A percentile compares a stretch with the other conserved stretches of the same genome.
Conservation (phyloP, 1,284 basidiomycete species). For the Pholiota adiposa region DNA sequence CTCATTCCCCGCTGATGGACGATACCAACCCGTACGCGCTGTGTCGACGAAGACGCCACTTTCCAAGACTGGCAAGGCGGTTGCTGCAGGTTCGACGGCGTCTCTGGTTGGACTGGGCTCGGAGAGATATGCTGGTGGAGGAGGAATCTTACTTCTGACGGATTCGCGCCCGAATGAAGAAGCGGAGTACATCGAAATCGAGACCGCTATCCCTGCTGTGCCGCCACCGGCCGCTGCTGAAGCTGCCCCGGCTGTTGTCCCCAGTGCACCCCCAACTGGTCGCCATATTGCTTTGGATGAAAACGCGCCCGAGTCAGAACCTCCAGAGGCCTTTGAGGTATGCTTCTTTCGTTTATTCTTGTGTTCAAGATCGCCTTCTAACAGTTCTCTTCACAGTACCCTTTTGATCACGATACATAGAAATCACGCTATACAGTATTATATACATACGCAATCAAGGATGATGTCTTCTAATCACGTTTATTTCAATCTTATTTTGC, state of each 20-base stretch:
- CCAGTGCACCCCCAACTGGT: slow-evolving; percentile 33
- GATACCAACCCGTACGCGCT: slow-evolving; percentile 91
- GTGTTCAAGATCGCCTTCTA: slow-evolving; percentile 11
- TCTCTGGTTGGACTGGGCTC: slow-evolving; percentile 41
- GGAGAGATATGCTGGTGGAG: slow-evolving; percentile 75
- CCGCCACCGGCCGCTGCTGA: slow-evolving; percentile 31
- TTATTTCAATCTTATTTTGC: slow-evolving; percentile 17
- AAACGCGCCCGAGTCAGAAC: slow-evolving; percentile 74
- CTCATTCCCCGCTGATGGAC: slow-evolving; percentile 76
- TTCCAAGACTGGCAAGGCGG: slow-evolving; percentile 41
- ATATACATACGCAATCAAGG: slow-evolving; percentile 22
- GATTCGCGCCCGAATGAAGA: slow-evolving; percentile 72
- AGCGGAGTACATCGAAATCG: slow-evolving; percentile 77
- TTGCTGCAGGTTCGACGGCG: slow-evolving; percentile 25
- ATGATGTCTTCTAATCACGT: slow-evolving; percentile 26
- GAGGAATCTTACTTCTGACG: slow-evolving; percentile 81
- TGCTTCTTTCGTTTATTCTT: slow-evolving; percentile 29
- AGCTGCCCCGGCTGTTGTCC: slow-evolving; percentile 20
- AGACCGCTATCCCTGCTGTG: slow-evolving; percentile 45
- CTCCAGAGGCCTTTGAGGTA: slow-evolving; percentile 82
- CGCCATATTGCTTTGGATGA: slow-evolving; percentile 71
- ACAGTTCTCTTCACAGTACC: slow-evolving; percentile 48
- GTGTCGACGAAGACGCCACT: slow-evolving; percentile 57
- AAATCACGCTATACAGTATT: slow-evolving; percentile 24
- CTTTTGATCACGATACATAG: slow-evolving; percentile 66